Percentiles rank a stretch among this genome's conserved stretches.
phyloP scores from a whole-genome alignment of 805 yeast genomes.

The Starmerella apicola region DNA sequence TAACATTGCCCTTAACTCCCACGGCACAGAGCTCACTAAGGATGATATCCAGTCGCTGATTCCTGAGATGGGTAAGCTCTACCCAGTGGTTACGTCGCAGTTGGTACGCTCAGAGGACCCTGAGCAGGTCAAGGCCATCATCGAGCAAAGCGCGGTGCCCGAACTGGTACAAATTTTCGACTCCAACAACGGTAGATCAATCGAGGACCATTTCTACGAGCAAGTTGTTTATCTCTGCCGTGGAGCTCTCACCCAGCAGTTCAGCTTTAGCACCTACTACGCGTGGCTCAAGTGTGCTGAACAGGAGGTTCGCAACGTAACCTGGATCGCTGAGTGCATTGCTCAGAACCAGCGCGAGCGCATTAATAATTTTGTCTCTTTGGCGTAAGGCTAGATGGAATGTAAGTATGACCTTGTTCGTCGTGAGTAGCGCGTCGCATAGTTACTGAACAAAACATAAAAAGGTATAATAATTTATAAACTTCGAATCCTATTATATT shows the following conservation, averaged over 20 bases:
- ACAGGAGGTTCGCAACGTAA: conserved; percentile 91
- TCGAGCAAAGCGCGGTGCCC: conserved; percentile 23
- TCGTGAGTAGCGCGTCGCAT: too few species aligned
- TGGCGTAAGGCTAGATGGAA: conserved; percentile 45
- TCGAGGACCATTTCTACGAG: conserved; percentile 90
- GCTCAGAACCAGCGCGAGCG: conserved; percentile 96
- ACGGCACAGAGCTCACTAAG: conserved; percentile 65
- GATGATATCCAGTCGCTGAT: conserved; percentile 60
- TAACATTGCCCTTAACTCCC: conserved; percentile 80
- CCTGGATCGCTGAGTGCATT: conserved; percentile 99
- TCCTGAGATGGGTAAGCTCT: conserved; percentile 73
- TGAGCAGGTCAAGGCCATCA: conserved; percentile 53
- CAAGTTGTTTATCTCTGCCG: conserved; percentile 86
- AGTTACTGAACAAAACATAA: too few species aligned
- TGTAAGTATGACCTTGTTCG: too few species aligned
- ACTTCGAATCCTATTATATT: too few species aligned
- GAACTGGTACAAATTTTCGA: conserved; percentile 35
- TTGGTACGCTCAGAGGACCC: conserved; percentile 71
- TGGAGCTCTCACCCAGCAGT: conserved; percentile 92
- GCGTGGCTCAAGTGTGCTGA: conserved; percentile 94
- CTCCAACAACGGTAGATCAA: conserved; percentile 39
- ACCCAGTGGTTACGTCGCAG: conserved; percentile 53
- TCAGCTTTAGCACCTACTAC: conserved; percentile 81
- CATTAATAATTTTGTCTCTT: conserved; percentile 80
- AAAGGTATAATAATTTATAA: background rate